A percentile compares a stretch with the other conserved stretches of the same genome.
These are phyloP conservation scores for Calophaca sinica DNA, from an alignment of 306 rosid species.

Conservation along the genomic window DNA sequence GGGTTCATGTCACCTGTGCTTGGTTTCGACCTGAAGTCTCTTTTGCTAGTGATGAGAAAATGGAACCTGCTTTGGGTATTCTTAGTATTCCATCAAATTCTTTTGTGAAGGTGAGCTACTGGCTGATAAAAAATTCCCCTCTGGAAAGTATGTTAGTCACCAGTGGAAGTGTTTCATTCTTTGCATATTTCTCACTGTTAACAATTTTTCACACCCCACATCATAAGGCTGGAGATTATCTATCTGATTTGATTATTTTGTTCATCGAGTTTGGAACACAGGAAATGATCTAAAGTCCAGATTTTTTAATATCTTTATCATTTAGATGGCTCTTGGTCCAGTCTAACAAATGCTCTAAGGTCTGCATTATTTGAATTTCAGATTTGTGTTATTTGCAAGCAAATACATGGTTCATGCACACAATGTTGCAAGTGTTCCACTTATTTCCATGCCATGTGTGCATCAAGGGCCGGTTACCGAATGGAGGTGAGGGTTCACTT, in stretches of 20 bases:
- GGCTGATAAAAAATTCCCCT: slow-evolving; percentile 16
- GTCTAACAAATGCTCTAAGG: slow-evolving; percentile 42
- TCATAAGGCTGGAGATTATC: slow-evolving; percentile 30
- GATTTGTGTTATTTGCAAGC: slow-evolving; percentile 98
- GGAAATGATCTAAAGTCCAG: slow-evolving; percentile 36
- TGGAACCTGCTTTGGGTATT: slow-evolving; percentile 99
- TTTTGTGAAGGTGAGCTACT: slow-evolving; percentile 83
- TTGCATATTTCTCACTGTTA: slow-evolving; percentile 16
- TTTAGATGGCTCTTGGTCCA: slow-evolving; percentile 37
- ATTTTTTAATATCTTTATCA: slow-evolving; percentile 39
- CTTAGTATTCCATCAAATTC: slow-evolving; percentile 98
- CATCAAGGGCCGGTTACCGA: slow-evolving; percentile 98
- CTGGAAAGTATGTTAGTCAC: slow-evolving; percentile 6
- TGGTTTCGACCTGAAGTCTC: slow-evolving; percentile 99
- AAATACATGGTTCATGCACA: slow-evolving; percentile 97
- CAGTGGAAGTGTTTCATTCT: slow-evolving; percentile 24
- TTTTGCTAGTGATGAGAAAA: slow-evolving; percentile 93
- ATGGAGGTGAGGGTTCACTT: slow-evolving; percentile 81
- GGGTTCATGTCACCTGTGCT: slow-evolving; percentile 99
- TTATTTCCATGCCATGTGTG: slow-evolving; percentile 99
- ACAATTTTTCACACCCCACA: slow-evolving; percentile 25
- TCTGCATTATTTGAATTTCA: slow-evolving; percentile 55
- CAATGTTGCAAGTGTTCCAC: slow-evolving; percentile 99
- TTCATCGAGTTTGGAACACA: background rate
- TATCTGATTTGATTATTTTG: slow-evolving; percentile 21